Evolutionary conservation across 805 yeast species (phyloP).

Genomic region (Metschnikowia dekortorum): DNA sequence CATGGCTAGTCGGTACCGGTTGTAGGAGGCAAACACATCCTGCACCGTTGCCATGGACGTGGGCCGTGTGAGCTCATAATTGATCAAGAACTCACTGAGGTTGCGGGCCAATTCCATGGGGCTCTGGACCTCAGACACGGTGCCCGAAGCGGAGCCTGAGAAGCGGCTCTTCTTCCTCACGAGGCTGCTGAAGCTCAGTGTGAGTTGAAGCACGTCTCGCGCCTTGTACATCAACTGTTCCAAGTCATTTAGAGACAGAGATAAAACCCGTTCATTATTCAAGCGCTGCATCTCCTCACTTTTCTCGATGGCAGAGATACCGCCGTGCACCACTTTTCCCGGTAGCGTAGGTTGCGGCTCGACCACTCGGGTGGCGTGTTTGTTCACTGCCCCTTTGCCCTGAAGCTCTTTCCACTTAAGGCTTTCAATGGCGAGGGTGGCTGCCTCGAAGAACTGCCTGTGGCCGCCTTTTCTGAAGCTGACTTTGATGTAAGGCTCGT

Average conservation of each 20-base stretch:
- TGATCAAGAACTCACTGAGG: conserved; percentile 62
- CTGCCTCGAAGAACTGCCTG: conserved; percentile 44
- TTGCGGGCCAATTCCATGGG: conserved; percentile 70
- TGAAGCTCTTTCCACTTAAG: conserved; percentile 45
- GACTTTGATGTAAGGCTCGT: conserved; percentile 49
- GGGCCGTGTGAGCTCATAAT: conserved; percentile 23
- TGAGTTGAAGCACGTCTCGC: conserved; percentile 57
- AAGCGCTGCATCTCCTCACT: conserved; percentile 50
- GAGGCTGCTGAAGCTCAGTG: conserved; percentile 12
- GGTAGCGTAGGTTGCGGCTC: conserved; percentile 2
- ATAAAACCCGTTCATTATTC: conserved; percentile 57
- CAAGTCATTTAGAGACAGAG: conserved; percentile 69
- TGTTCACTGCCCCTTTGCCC: conserved; percentile 21
- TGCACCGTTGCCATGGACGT: conserved; percentile 39
- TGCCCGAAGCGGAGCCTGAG: conserved; percentile 14
- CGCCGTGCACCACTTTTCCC: conserved; percentile 33
- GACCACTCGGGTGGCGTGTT: conserved; percentile 25
- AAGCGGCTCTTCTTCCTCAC: not conserved
- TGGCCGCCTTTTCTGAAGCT: conserved; percentile 78
- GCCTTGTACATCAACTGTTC: conserved; percentile 76
- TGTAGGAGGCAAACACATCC: conserved; percentile 40
- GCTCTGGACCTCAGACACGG: conserved; percentile 32
- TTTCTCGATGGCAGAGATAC: conserved; percentile 68
- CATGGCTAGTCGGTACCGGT: conserved; percentile 29
- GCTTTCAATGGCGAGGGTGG: conserved; percentile 39